A percentile compares a stretch with the other conserved stretches of the same genome.
Conservation (phyloP, 257 asterid genomes). For the Nicotiana otophora region DNA sequence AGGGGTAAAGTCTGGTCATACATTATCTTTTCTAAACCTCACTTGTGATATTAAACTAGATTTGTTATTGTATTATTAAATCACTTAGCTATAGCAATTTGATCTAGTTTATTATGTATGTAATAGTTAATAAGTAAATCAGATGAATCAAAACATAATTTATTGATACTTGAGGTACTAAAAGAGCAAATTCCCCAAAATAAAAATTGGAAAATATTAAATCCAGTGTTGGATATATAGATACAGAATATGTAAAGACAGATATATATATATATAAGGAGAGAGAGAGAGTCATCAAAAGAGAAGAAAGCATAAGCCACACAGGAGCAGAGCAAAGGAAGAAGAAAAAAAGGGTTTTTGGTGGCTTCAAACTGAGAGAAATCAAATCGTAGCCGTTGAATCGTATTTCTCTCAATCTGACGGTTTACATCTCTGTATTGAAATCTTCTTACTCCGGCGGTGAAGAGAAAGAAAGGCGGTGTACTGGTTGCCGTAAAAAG, state of each 20-base stretch:
- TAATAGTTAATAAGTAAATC: too few species aligned
- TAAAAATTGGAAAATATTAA: background rate
- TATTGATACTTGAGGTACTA: too few species aligned
- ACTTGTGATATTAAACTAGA: too few species aligned
- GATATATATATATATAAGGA: too few species aligned
- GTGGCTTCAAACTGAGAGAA: slow-evolving; percentile 15
- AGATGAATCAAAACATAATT: too few species aligned
- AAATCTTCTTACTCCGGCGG: slow-evolving; percentile 18
- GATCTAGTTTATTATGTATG: too few species aligned
- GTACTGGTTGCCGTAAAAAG: slow-evolving; percentile 9
- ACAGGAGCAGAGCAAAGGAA: background rate
- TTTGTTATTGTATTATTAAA: too few species aligned
- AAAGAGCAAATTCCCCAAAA: too few species aligned
- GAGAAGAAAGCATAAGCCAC: slow-evolving; percentile 14
- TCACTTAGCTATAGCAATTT: too few species aligned
- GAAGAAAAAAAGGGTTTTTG: slow-evolving; percentile 20
- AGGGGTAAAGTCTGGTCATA: too few species aligned
- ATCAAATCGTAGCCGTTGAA: slow-evolving; percentile 32
- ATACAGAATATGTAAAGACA: background rate
- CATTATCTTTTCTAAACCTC: too few species aligned
- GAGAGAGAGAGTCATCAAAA: background rate
- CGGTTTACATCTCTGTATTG: slow-evolving; percentile 23
- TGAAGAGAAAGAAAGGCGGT: slow-evolving; percentile 15
- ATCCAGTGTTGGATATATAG: slow-evolving; percentile 6
- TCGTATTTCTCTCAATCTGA: slow-evolving; percentile 8